Evolutionary conservation across 2,329 filamentous ascomycete species (phyloP).

Genomic region (Helicocarpus griseus): DNA sequence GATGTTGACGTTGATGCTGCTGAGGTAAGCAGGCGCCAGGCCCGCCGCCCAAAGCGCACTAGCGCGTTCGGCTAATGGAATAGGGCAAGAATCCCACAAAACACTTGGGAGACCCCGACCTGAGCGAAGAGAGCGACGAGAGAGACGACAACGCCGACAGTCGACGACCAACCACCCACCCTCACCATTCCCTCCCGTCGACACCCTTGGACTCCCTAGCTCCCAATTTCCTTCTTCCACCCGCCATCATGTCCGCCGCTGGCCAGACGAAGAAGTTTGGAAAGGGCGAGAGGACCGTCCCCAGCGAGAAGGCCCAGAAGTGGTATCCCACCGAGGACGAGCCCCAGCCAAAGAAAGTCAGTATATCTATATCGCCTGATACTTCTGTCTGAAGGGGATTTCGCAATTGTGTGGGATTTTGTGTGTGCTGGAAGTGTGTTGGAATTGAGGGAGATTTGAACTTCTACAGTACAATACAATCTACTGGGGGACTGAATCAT

Average conservation of each 20-base stretch:
- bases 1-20: slow-evolving; percentile 4
- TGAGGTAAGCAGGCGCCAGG: slow-evolving; percentile 2
- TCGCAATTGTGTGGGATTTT: neutral
- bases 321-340: slow-evolving; percentile 98
- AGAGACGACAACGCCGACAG: slow-evolving; percentile 26
- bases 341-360: slow-evolving; percentile 83
- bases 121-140: slow-evolving; percentile 21
- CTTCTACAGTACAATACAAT: neutral
- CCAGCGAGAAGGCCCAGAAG: slow-evolving; percentile 89
- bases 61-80: slow-evolving; percentile 31
- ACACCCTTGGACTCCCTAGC: slow-evolving; percentile 30
- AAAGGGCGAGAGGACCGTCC: slow-evolving; percentile 88
- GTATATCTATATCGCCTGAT: slow-evolving; percentile 35
- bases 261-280: slow-evolving; percentile 86
- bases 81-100: slow-evolving; percentile 38
- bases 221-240: slow-evolving; percentile 20
- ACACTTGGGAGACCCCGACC: slow-evolving; percentile 27
- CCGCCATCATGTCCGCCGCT: slow-evolving; percentile 45
- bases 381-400: neutral
- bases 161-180: slow-evolving; percentile 15
- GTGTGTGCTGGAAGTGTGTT: neutral
- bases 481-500: neutral
- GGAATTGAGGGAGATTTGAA: neutral
- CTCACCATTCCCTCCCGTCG: slow-evolving; percentile 32
- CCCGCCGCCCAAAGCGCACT: slow-evolving; percentile 24